Evolutionary conservation across 495 filamentous ascomycete species (phyloP), one percentile per base, ranked within the genome.

Genomic region (Evernia prunastri): DNA sequence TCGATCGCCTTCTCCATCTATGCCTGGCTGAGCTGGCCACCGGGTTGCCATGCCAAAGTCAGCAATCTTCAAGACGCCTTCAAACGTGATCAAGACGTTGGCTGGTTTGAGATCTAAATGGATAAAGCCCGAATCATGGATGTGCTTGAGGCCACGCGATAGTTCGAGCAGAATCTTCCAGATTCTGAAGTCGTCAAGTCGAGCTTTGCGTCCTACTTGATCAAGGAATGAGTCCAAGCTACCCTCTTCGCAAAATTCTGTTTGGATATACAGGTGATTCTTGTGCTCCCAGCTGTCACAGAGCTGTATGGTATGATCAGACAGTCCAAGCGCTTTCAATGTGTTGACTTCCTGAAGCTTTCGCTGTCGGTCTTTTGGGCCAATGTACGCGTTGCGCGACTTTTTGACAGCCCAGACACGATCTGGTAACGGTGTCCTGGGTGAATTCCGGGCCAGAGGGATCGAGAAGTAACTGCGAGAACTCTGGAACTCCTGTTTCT

Each of bases 41-140:
- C 76, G 68, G n/a, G 86, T 84, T 49, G 94, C 92, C 82, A 97
- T 85, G 47, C 94, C 94, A 73, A 98, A 98, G 76, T 98, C 94
- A 53, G 85, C 93, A 69, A 98, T 95, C 75, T 97, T 98, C 47
- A 98, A 77, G 27, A 87, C 84, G 33, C 94, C 95, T 73, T 96
- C 91, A 72, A 89, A 92, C 12, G 89, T 88, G 62, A 98, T 89
- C 67, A 98, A 79, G 63, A 97, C 82, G 67, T 98, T 98, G 37
- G 93, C 93, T 17, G 94, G 94, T 73, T 98, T 98, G 35, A 98
- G 75, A 70, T 98, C 94, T 23, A 97, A 84, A 72, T 98, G 94
- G 60, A 97, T 92, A 71, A 90, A 93, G 5, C 89, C 91, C 47
- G 83, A 84, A 63, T 89, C 83, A 72, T 98, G 94, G 61, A 98